Conservation (phyloP, 2,329 filamentous ascomycete species). For the Penicillium sp. region DNA sequence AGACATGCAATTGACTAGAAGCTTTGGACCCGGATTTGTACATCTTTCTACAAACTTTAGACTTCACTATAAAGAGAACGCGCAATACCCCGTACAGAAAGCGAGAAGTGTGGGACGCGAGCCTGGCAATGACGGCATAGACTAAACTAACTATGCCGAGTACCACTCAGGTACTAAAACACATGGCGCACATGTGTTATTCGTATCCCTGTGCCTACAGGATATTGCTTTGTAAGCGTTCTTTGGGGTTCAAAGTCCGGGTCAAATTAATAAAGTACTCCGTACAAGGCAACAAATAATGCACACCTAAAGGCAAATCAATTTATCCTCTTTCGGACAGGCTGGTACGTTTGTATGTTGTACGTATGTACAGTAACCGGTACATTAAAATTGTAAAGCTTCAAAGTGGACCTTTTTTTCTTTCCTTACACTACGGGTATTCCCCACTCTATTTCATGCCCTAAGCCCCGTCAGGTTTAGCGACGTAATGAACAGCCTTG, state of each 20-base stretch:
- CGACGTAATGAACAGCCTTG: conserved; percentile 16
- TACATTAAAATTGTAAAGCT: conserved; percentile 15
- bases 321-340: conserved; percentile 17
- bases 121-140: conserved; percentile 30
- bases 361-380: conserved; percentile 16
- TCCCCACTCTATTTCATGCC: conserved; percentile 20
- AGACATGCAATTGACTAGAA: not conserved
- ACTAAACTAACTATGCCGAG: conserved; percentile 14
- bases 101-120: conserved; percentile 33
- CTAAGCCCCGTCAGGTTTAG: conserved; percentile 18
- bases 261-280: not conserved
- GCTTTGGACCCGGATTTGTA: not conserved
- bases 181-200: conserved; percentile 2
- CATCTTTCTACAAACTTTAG: not conserved
- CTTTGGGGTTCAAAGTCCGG: not conserved
- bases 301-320: not conserved
- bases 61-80: conserved; percentile 18
- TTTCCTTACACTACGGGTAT: conserved; percentile 21
- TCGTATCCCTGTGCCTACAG: conserved; percentile 6
- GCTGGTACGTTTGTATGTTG: not conserved
- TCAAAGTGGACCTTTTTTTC: conserved; percentile 17
- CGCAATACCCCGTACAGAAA: conserved; percentile 12
- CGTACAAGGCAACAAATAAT: not conserved
- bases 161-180: conserved; percentile 6
- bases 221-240: not conserved